Evolutionary conservation across 2,329 filamentous ascomycete species (phyloP).

Genomic region (Hypoxylon sp.): DNA sequence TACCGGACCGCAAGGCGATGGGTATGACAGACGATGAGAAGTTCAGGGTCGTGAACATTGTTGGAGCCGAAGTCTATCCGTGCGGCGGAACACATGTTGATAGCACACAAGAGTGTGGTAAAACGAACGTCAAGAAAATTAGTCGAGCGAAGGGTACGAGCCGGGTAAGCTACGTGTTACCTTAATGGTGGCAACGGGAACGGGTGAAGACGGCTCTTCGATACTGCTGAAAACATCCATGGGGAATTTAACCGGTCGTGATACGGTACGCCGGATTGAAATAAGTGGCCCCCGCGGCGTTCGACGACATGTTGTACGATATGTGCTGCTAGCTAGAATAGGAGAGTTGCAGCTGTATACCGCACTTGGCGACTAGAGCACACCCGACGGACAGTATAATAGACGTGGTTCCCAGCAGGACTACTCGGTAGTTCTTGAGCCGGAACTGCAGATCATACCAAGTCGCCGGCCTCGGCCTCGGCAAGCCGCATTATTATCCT

Average conservation of each 20-base stretch:
- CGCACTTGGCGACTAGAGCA: conserved; percentile 16
- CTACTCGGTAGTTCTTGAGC: not conserved
- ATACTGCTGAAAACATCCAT: conserved; percentile 1
- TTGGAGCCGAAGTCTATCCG: conserved; percentile 76
- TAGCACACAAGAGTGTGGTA: conserved; percentile 68
- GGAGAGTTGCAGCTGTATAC: conserved; percentile 7
- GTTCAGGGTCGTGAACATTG: conserved; percentile 76
- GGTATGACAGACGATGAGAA: conserved; percentile 61
- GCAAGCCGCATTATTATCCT: conserved; percentile 8
- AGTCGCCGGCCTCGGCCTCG: conserved; percentile 12
- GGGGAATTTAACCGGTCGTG: not conserved
- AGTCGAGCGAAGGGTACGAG: conserved; percentile 72
- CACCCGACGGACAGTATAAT: conserved; percentile 14
- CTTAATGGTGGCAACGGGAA: conserved; percentile 27
- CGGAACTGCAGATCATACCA: conserved; percentile 19
- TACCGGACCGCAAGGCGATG: conserved; percentile 60
- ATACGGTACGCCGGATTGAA: conserved; percentile 2
- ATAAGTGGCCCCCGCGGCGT: not conserved
- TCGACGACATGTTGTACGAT: conserved; percentile 16
- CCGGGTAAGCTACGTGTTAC: conserved; percentile 63
- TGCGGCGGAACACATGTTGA: conserved; percentile 81
- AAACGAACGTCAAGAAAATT: conserved; percentile 75
- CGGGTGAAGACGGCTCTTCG: not conserved
- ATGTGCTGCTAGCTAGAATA: conserved; percentile 7
- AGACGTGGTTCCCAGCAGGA: conserved; percentile 7